These are phyloP conservation scores for Boletus insuetus DNA, from an alignment of 768 basidiomycete species.

Conservation along the genomic window DNA sequence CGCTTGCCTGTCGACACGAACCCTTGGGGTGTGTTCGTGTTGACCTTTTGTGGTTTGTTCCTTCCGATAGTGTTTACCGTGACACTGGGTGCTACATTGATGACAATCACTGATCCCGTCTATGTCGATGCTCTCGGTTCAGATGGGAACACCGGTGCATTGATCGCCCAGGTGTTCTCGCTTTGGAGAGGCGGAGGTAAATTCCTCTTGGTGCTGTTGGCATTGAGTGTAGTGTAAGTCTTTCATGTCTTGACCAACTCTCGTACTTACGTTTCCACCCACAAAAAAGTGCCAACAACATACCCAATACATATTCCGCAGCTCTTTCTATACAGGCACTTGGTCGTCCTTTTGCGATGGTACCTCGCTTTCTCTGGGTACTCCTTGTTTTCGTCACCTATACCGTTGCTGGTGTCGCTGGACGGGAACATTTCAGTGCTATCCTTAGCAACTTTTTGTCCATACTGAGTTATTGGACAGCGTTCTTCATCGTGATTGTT, in stretches of 20 bases:
- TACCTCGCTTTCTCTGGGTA: slow-evolving; percentile 49
- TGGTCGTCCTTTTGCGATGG: slow-evolving; percentile 39
- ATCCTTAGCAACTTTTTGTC: slow-evolving; percentile 43
- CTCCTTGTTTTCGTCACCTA: slow-evolving; percentile 38
- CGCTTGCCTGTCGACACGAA: slow-evolving; percentile 44
- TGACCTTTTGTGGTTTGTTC: slow-evolving; percentile 51
- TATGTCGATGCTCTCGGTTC: slow-evolving; percentile 40
- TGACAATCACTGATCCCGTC: slow-evolving; percentile 40
- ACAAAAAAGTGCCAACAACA: slow-evolving; percentile 35
- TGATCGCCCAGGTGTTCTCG: slow-evolving; percentile 42
- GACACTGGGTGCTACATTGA: slow-evolving; percentile 37
- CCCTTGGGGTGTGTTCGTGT: slow-evolving; percentile 41
- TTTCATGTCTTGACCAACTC: not conserved
- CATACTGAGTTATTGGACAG: slow-evolving; percentile 45
- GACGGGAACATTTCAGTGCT: slow-evolving; percentile 43
- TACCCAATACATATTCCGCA: slow-evolving; percentile 46
- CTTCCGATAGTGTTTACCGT: slow-evolving; percentile 43
- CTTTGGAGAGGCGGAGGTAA: slow-evolving; percentile 44
- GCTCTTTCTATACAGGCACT: slow-evolving; percentile 47
- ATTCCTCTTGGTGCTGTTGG: slow-evolving; percentile 41
- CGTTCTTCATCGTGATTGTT: slow-evolving; percentile 46
- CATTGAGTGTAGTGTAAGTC: slow-evolving; percentile 42
- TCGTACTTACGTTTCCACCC: not conserved
- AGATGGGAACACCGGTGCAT: slow-evolving; percentile 41
- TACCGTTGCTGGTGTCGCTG: slow-evolving; percentile 40